Base-by-base conservation (phyloP, 139 green algal species). In the Eudorina sp. region DNA sequence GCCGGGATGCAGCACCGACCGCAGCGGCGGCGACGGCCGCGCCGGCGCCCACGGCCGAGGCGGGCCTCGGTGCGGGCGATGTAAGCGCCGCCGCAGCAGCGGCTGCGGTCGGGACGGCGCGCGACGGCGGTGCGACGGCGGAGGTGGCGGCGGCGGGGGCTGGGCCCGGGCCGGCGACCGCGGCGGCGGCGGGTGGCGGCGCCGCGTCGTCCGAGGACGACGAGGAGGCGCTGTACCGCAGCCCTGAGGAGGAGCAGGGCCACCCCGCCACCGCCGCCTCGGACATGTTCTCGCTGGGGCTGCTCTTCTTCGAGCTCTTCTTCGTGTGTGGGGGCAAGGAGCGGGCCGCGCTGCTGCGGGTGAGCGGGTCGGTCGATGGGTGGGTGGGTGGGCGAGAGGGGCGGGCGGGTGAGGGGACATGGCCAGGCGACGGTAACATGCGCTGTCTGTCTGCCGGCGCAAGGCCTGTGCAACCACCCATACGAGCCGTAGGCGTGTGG, bases 261-360 rank as follows among this genome's bases (percentile, higher is more conserved):
- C 43, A 72, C 46, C 48, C 51, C 34, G 38, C 76, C 41, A 77
- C 48, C 43, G 31, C 68, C 3, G 34, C 53, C 5, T 87, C 72
- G 6, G 90, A 95, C 86, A 86, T 94, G 53, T 96, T 91, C 69
- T 82, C 45, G 27, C 69, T 96, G 53, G 94, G 94, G 23, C 53
- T 97, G 68, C 94, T 97, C 41, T 92, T 97, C 73, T 91, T 96
- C 29, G 94, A 96, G 88, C 89, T 97, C 51, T 90, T 96, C 68
- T 88, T 91, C 64, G 6, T 64, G 21, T 66, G n/a, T 48, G 9
- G 40, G 25, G 73, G 73, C 13, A 7, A 66, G 45, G 53, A 80
- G 31, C 64, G 86, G 0, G 16, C 40, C 0, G 77, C 53, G 66
- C 13, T 83, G 64, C 76, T 90, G 55, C 68, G 45, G 51, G 80